Base-by-base conservation (phyloP, 306 rosid genomes). In the Abrus pulchellus region DNA sequence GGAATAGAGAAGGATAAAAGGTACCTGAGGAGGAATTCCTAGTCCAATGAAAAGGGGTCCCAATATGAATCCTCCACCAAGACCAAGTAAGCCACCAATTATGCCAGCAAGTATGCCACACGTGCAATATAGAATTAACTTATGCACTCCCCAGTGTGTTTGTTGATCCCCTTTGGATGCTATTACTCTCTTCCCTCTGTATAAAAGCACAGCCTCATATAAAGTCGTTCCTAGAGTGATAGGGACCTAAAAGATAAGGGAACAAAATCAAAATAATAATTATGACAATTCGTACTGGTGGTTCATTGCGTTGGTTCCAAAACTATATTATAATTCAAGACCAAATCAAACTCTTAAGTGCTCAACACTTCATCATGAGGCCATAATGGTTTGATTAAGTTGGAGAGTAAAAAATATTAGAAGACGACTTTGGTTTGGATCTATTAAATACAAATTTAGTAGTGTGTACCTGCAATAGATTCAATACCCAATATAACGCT, bases 21-120 rank as follows among this genome's bases (percentile, higher is more conserved):
- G 40, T 74, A 92, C 94, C 93, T 92, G 94, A 81, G 97, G 94
- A 59, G 90, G 94, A 68, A 90, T 90, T 68, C 94, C 94, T 32
- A 92, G 81, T 72, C 90, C 93, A 38, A 92, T 85, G 67, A 92
- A 92, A 74, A 92, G 97, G 13, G 97, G 97, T 4, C 94, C 97
- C 75, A 92, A 75, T 65, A 90, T 92, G 87, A 92, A 92, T 36
- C 94, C 94, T n/a, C 94, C 94, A 72, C 97, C 97, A 34, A 92
- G 85, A 6, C 97, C 97, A 49, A 92, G 93, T 83, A 90, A 83
- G 5, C 97, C 97, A 48, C 94, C 97, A 34, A 92, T 84, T 72
- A 90, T 63, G 7, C 97, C 97, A 64, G 97, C 94, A 56, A 83
- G 5, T 1, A 90, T 57, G 12, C 94, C 97, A 68, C 90, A 83